Base-by-base conservation (phyloP, 1,284 basidiomycete species). In the Vanrija humicola region DNA sequence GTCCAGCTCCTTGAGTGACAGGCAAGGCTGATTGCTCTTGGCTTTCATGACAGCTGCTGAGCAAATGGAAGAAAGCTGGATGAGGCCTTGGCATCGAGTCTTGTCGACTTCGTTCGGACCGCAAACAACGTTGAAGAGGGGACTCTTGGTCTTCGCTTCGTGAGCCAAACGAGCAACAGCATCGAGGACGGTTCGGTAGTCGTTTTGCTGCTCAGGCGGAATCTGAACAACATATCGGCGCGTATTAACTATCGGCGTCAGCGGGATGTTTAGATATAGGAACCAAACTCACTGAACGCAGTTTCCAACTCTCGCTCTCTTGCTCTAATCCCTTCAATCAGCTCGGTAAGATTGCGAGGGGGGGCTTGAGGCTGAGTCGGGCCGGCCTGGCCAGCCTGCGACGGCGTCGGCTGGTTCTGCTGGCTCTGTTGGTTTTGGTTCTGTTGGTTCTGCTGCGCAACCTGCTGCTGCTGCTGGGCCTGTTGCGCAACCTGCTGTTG, bases 1-100 rank as follows among this genome's bases (percentile, higher is more conserved):
- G 42, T 61, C 55, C 12, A 57, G 50, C 50, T 61, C 59, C 55
- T 61, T 57, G 21, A 61, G 46, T 9, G 43, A 55, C 28, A 61
- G 38, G 50, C 55, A 55, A 0, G 55, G 55, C 29, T 56, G 50
- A 39, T 56, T 56, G 26, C 18, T 46, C 50, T 52, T 54, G 18
- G 59, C 55, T 45, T 52, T 57, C 39, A 38, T 44, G n/a, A 58
- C 52, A 6, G 52, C 52, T 5, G 56, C 56, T 1, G 56, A 51
- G 26, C 49, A 48, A 16, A 58, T 54, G 6, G 56, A 54, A 19
- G 56, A 54, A 5, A 61, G 38, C 23, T 61, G 59, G n/a, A 61
- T 43, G 5, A 61, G 48, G 7, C 50, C 47, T 15, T 46, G 29
- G 38, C 55, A 61, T 3, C 55, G 46, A 5, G 8, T 29, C 42